Base-by-base conservation (phyloP, 192 early-diverging fungal genomes). In the Thamnidium elegans region DNA sequence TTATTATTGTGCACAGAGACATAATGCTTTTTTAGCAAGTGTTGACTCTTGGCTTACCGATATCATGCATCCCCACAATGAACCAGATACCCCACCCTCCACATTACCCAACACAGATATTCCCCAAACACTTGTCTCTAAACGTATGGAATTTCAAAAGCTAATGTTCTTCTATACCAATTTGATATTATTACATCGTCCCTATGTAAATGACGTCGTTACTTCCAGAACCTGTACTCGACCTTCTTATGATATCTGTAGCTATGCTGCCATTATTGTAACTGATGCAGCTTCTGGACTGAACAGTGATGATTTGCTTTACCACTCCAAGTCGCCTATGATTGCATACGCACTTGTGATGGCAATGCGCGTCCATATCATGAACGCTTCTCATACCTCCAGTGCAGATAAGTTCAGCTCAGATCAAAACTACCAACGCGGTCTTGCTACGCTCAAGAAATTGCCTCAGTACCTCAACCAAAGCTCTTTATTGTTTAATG, bases 131-230 rank as follows among this genome's bases (percentile, higher is more conserved):
- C 54, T 48, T 7, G 56, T 70, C 30, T 53, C 51, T 20, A 54
- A 65, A 58, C 42, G 55, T 64, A 19, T 55, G 64, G 19, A 70
- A 66, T 58, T 68, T 77, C 62, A 70, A 73, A 20, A 56, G n/a
- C 31, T 36, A 10, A 20, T 56, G 17, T 56, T 56, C 17, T 76
- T 78, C 50, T 66, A 80, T 50, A 76, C 79, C 0, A 69, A 70
- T 7, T 34, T 82, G 20, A 82, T 82, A 26, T 42, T 76, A 10
- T 58, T 80, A 50, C 81, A 82, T 50, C 67, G 79, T 47, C 81
- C 81, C 2, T 82, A 82, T 58, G 80, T 82, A 55, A 68, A 70
- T 14, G 78, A 75, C 10, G 69, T 66, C 32, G 55, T 56, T 17
- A 60, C 75, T 11, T 73, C 69, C 3, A 68, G 72, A 39, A 70